Evolutionary conservation across 352 stramenopile species (phyloP), one percentile per base, ranked within the genome.

Genomic region (Thalassiosira pacifica): DNA sequence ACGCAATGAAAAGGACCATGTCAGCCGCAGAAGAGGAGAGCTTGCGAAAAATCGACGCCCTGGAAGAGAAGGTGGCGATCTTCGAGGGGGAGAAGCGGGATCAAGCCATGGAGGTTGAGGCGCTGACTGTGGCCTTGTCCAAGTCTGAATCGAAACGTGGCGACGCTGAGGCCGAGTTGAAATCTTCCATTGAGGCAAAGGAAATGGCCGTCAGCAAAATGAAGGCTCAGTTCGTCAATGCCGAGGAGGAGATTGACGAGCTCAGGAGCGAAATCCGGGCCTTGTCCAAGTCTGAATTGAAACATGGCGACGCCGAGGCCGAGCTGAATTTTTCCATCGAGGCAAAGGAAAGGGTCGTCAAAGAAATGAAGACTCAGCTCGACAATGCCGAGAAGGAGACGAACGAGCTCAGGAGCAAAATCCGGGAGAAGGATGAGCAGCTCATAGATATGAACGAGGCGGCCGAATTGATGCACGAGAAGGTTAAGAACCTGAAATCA

Each of bases 31-130:
- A 34, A 66, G 40, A 18, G 37, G 10, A 24, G 48, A 65, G 13
- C 10, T 27, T 8, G 48, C 61, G 37, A 19, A 42, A 72, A 60
- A 79, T 72, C 42, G 27, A 31, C 26, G 65, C n/a, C 22, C 48
- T 79, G 2, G 45, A 72, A n/a, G 53, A 71, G 24, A 71, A 48
- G 37, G 48, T 85, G 55, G 45, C 10, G 26, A 34, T 57, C 2
- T 57, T 79, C 22, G 65, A 74, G 45, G 64, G 63, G 8, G 79
- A 86, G 52, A 87, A 79, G 24, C 27, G 55, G 45, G 55, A 77
- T 5, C 11, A 59, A 32, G 48, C 0, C 10, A 32, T 11, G 6
- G 53, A 76, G 45, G 42, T 87, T n/a, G 66, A 82, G 64, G 61
- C 65, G 40, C 57, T 82, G 18, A 34, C 69, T 5, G 37, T 55